phyloP scores from a whole-genome alignment of 2,329 filamentous ascomycete species.

The Stagonosporopsis rhizophila region DNA sequence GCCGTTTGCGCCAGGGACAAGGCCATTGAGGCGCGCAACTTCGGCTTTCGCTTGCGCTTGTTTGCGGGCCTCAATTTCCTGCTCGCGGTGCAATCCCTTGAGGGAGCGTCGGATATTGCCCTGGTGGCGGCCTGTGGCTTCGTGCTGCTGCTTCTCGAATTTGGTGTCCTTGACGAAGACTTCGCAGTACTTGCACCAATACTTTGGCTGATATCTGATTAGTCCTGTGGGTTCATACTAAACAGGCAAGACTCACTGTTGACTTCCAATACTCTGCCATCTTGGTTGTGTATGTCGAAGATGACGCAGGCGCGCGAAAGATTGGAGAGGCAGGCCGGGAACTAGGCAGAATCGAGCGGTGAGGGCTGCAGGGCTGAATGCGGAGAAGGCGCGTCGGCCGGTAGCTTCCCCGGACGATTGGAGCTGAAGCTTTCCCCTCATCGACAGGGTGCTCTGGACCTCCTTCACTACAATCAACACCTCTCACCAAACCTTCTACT shows the following conservation, averaged over 20 bases:
- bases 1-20: slow-evolving; percentile 62
- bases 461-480: slow-evolving; percentile 6
- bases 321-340: slow-evolving; percentile 6
- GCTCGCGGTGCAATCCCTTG: slow-evolving; percentile 82
- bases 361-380: slow-evolving; percentile 8
- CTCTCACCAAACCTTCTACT: slow-evolving; percentile 4
- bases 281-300: slow-evolving; percentile 5
- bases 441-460: slow-evolving; percentile 14
- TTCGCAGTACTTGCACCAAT: slow-evolving; percentile 98
- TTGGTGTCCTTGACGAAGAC: slow-evolving; percentile 90
- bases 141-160: slow-evolving; percentile 87
- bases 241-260: slow-evolving; percentile 61
- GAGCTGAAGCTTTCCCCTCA: slow-evolving; percentile 3
- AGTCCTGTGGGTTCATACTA: slow-evolving; percentile 1
- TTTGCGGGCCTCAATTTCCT: slow-evolving; percentile 81
- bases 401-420: slow-evolving; percentile 8
- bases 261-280: slow-evolving; percentile 99
- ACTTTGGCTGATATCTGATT: slow-evolving; percentile 67
- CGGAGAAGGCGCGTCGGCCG: slow-evolving; percentile 11
- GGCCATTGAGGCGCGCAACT: slow-evolving; percentile 81
- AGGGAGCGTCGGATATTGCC: slow-evolving; percentile 86
- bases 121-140: slow-evolving; percentile 85
- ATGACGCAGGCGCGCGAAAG: slow-evolving; percentile 18
- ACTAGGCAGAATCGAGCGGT: slow-evolving; percentile 9
- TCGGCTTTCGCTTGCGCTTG: slow-evolving; percentile 84